These are phyloP conservation scores for Saccharum officinarum DNA, from an alignment of 176 grass and related monocot species.

Conservation along the genomic window DNA sequence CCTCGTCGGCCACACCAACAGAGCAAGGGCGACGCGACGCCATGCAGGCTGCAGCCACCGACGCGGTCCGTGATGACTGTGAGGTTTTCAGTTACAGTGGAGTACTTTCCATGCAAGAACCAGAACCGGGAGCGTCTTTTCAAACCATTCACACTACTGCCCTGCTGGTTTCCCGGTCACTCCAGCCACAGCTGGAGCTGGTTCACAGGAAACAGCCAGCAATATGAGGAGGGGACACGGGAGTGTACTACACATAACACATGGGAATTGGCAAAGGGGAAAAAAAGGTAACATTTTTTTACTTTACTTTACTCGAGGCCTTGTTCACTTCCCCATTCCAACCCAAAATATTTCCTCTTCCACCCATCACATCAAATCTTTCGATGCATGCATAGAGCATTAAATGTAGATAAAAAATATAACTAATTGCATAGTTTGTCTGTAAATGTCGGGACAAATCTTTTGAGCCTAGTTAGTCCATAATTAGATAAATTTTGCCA, in stretches of 20 bases:
- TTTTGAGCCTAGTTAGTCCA: too few species aligned
- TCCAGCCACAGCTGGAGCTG: not conserved
- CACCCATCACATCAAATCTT: too few species aligned
- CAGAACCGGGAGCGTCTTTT: not conserved
- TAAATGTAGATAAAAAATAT: too few species aligned
- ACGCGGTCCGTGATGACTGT: not conserved
- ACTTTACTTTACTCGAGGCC: not conserved
- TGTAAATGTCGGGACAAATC: too few species aligned
- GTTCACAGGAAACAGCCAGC: not conserved
- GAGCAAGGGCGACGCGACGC: not conserved
- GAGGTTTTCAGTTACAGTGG: not conserved
- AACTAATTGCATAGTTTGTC: too few species aligned
- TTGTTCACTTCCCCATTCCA: too few species aligned
- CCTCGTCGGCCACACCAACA: not conserved
- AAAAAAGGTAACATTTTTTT: not conserved
- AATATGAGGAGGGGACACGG: not conserved
- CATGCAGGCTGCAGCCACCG: not conserved
- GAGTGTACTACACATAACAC: not conserved
- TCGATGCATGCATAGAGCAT: too few species aligned
- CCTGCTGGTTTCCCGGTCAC: not conserved
- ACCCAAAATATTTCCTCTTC: too few species aligned
- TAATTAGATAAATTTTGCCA: too few species aligned
- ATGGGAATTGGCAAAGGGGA: not conserved
- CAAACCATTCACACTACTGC: slow-evolving; percentile 6
- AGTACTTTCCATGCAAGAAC: too few species aligned